A percentile compares a stretch with the other conserved stretches of the same genome.
These are phyloP conservation scores for Neopestalotiopsis clavispora DNA, from an alignment of 2,329 filamentous ascomycete species.

Conservation along the genomic window DNA sequence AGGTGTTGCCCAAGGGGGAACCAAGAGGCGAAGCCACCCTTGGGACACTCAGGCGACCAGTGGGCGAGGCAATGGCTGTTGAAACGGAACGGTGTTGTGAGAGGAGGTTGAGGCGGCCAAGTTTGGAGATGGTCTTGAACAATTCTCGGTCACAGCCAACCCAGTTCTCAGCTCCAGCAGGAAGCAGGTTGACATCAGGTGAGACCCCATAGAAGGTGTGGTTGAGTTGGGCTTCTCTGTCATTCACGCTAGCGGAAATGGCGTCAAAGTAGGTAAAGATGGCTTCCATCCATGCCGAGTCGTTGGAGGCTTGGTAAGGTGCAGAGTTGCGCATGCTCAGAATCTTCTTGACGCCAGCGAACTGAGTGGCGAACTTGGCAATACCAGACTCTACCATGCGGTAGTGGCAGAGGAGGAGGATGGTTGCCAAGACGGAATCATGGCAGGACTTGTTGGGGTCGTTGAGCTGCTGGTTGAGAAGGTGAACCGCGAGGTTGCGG, in stretches of 20 bases:
- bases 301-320: conserved; percentile 59
- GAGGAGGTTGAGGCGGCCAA: conserved; percentile 83
- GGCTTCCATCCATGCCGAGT: conserved; percentile 88
- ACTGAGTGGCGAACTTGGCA: conserved; percentile 90
- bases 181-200: conserved; percentile 53
- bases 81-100: conserved; percentile 70
- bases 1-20: conserved; percentile 47
- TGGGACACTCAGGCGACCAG: conserved; percentile 32
- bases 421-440: conserved; percentile 85
- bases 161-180: conserved; percentile 77
- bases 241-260: conserved; percentile 89
- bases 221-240: conserved; percentile 83
- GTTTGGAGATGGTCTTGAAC: conserved; percentile 83
- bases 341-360: conserved; percentile 91
- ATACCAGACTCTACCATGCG: conserved; percentile 93
- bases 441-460: conserved; percentile 76
- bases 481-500: conserved; percentile 75
- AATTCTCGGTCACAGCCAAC: conserved; percentile 86
- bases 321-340: conserved; percentile 72
- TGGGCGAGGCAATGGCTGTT: conserved; percentile 35
- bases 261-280: conserved; percentile 96
- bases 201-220: conserved; percentile 65
- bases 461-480: conserved; percentile 83
- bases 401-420: conserved; percentile 88
- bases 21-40: conserved; percentile 42